Base-by-base conservation (phyloP, 768 basidiomycete species). In the Mrakia blollopis region DNA sequence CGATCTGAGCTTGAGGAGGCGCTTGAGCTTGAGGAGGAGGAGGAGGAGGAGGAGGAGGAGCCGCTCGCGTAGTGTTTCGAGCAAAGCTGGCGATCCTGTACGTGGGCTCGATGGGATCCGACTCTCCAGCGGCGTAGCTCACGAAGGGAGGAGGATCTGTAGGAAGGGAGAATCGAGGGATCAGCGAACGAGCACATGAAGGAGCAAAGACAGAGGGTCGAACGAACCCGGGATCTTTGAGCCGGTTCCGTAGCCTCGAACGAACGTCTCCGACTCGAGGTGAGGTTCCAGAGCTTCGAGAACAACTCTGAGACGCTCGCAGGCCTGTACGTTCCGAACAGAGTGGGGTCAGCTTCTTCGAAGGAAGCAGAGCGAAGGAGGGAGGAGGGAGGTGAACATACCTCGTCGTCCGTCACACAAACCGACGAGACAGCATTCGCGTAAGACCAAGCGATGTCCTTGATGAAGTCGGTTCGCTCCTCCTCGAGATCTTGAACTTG, bases 351-450 rank as follows among this genome's bases (percentile, higher is more conserved):
- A 54, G 54, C 21, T 0, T 39, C 18, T 18, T 25, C 25, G 8
- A 18, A 21, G 39, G 37, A 25, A 23, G 44, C 7, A 44, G 44
- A 44, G 44, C 68, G 35, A 23, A 28, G 52, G 14, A 35, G 28
- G 54, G 28, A 32, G 47, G 4, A 30, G 77, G 30, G 30, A 37
- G 25, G 37, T 2, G 28, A 77, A 85, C 87, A 78, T 81, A 94
- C 93, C 89, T 96, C 93, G 80, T 99, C 97, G 82, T 98, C 97
- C 16, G 90, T 86, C 25, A 99, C 95, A 80, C 97, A 98, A 21
- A 95, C 92, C 16, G 91, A 92, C 21, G 95, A 97, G n/a, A 97
- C 90, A 0, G 91, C 91, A 83, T 99, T 99, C 0, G 97, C 94
- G 83, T 93, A 98, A 10, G 89, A 88, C 96, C 97, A 99, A 84